These are phyloP conservation scores for Daldinia childiae DNA, from an alignment of 495 filamentous ascomycete species.

Conservation along the genomic window DNA sequence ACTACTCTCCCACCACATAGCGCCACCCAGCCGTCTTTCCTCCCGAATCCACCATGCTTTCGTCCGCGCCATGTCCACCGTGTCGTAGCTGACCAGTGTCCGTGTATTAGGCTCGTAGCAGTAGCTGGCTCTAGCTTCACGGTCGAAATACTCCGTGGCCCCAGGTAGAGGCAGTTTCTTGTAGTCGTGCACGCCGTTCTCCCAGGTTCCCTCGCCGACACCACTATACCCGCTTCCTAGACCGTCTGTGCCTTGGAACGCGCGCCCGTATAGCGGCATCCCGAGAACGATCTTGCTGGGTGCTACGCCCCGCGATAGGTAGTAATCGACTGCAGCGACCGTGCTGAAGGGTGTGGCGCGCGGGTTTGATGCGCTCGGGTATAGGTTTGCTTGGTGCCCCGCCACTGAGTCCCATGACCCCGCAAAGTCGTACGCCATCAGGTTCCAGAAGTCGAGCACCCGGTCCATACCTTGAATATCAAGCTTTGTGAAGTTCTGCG, in stretches of 20 bases:
- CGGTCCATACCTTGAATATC: constrained; percentile 77
- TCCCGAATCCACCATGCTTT: constrained; percentile 77
- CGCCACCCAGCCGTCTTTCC: constrained; percentile 73
- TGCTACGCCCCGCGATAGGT: constrained; percentile 70
- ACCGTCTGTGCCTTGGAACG: constrained; percentile 81
- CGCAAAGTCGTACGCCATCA: constrained; percentile 87
- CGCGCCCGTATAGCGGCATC: constrained; percentile 91
- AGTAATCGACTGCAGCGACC: constrained; percentile 72
- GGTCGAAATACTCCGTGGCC: constrained; percentile 60
- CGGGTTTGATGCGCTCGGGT: constrained; percentile 62
- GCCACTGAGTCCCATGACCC: constrained; percentile 78
- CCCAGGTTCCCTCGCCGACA: constrained; percentile 80
- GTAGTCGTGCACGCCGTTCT: constrained; percentile 89
- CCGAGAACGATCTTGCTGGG: constrained; percentile 81
- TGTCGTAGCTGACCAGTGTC: constrained; percentile 85
- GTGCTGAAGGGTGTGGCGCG: constrained; percentile 78
- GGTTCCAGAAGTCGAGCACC: constrained; percentile 92
- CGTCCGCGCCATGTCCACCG: constrained; percentile 65
- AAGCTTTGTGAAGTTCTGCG: constrained; percentile 79
- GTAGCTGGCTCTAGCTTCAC: constrained; percentile 70
- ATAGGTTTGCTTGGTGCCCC: constrained; percentile 87
- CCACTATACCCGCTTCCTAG: constrained; percentile 74
- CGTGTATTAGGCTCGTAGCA: constrained; percentile 70
- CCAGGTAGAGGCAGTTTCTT: constrained; percentile 70
- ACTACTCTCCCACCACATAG: constrained; percentile 98